Evolutionary conservation across 768 basidiomycete species (phyloP).

Genomic region (Tubosaeta brunneosetosa): DNA sequence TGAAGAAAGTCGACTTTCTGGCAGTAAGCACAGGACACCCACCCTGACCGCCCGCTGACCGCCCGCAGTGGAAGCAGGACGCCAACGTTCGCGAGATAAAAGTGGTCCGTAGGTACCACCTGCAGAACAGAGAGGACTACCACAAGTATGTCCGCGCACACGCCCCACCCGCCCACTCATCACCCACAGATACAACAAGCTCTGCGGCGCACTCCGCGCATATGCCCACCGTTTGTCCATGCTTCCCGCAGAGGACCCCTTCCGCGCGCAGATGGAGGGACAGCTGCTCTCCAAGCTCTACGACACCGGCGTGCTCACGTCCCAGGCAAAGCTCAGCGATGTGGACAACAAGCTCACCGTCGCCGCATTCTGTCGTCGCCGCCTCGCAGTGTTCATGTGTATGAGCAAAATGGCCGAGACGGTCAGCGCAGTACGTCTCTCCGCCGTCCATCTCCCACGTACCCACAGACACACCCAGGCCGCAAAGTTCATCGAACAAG

Average conservation of each 20-base stretch:
- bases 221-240: slow-evolving; percentile 84
- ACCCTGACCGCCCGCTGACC: slow-evolving; percentile 4
- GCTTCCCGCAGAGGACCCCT: slow-evolving; percentile 86
- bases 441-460: slow-evolving; percentile 1
- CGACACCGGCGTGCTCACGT: slow-evolving; percentile 91
- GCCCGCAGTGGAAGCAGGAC: slow-evolving; percentile 93
- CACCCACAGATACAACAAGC: slow-evolving; percentile 77
- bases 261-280: slow-evolving; percentile 76
- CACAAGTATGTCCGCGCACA: slow-evolving; percentile 54
- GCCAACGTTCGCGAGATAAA: slow-evolving; percentile 84
- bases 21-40: slow-evolving; percentile 52
- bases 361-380: slow-evolving; percentile 86
- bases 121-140: slow-evolving; percentile 92
- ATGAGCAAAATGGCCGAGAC: slow-evolving; percentile 94
- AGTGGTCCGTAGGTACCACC: slow-evolving; percentile 92
- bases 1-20: slow-evolving; percentile 96
- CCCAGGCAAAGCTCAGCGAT: slow-evolving; percentile 85
- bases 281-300: slow-evolving; percentile 92
- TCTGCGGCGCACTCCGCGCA: slow-evolving; percentile 81
- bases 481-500: slow-evolving; percentile 96
- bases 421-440: slow-evolving; percentile 75
- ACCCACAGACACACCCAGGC: slow-evolving; percentile 51
- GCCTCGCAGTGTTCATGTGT: slow-evolving; percentile 90
- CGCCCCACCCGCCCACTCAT: neutral
- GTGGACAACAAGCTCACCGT: slow-evolving; percentile 94